Percentiles rank a stretch among this genome's conserved stretches.
phyloP scores from a whole-genome alignment of 495 filamentous ascomycete genomes.

The Penicillium daleae region DNA sequence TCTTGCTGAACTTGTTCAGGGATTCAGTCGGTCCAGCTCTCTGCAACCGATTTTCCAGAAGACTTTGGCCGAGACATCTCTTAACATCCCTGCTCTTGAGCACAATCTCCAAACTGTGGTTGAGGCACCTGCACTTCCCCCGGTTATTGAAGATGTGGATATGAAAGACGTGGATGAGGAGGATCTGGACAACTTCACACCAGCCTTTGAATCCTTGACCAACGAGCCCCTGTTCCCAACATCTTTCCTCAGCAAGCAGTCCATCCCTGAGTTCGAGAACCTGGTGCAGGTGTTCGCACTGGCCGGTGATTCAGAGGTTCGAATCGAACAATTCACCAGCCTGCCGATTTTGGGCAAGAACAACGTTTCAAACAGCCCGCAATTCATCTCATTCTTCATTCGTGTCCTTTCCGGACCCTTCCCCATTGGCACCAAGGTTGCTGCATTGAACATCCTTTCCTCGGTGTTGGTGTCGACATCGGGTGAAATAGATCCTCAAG shows the following conservation, averaged over 20 bases:
- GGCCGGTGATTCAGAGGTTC: slow-evolving; percentile 51
- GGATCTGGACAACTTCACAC: slow-evolving; percentile 43
- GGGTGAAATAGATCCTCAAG: slow-evolving; percentile 69
- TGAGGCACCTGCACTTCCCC: slow-evolving; percentile 45
- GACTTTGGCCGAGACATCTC: slow-evolving; percentile 60
- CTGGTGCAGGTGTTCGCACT: slow-evolving; percentile 67
- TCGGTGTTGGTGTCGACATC: slow-evolving; percentile 53
- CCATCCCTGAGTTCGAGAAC: slow-evolving; percentile 50
- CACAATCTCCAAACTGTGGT: slow-evolving; percentile 69
- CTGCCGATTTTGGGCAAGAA: slow-evolving; percentile 60
- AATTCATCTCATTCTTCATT: slow-evolving; percentile 77
- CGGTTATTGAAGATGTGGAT: slow-evolving; percentile 52
- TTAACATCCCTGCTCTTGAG: slow-evolving; percentile 71
- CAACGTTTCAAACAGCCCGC: slow-evolving; percentile 58
- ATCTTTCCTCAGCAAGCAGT: slow-evolving; percentile 44
- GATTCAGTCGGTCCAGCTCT: slow-evolving; percentile 55
- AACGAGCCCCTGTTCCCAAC: slow-evolving; percentile 31
- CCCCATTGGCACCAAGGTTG: slow-evolving; percentile 65
- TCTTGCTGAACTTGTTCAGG: slow-evolving; percentile 64
- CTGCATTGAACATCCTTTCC: slow-evolving; percentile 66
- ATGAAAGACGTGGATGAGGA: slow-evolving; percentile 51
- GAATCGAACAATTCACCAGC: slow-evolving; percentile 60
- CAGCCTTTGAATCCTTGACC: slow-evolving; percentile 40
- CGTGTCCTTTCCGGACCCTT: slow-evolving; percentile 73
- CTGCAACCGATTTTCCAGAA: slow-evolving; percentile 62